Evolutionary conservation across 2,329 filamentous ascomycete species (phyloP).

Genomic region (Chaetomium sp.): DNA sequence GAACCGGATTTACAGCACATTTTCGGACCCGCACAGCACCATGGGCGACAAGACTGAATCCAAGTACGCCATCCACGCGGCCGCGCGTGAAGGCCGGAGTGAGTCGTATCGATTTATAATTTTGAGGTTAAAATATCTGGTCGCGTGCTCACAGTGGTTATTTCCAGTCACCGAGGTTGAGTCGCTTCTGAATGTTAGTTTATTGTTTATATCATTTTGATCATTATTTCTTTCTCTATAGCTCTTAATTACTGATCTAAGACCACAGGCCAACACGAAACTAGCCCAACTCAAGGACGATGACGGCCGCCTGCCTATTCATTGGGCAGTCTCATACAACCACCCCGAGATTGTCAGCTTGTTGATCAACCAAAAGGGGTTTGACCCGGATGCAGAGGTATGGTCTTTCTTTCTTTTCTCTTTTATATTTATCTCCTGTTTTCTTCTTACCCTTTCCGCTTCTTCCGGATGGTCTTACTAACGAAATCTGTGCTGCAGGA

Average conservation of each 20-base stretch:
- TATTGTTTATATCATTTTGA: slow-evolving; percentile 21
- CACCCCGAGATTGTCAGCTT: slow-evolving; percentile 66
- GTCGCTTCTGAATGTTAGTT: slow-evolving; percentile 60
- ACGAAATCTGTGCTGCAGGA: slow-evolving; percentile 42
- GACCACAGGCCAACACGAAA: slow-evolving; percentile 66
- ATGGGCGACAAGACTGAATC: slow-evolving; percentile 40
- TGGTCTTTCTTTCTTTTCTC: neutral
- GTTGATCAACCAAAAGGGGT: slow-evolving; percentile 62
- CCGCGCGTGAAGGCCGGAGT: slow-evolving; percentile 80
- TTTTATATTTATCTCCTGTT: no score
- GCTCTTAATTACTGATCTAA: neutral
- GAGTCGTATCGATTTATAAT: slow-evolving; percentile 27
- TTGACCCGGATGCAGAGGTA: slow-evolving; percentile 79
- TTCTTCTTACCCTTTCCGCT: no score
- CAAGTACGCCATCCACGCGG: slow-evolving; percentile 81
- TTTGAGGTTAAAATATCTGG: neutral
- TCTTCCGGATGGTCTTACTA: no score
- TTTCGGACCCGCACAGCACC: neutral
- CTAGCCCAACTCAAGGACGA: slow-evolving; percentile 67
- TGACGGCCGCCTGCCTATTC: slow-evolving; percentile 82
- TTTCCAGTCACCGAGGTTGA: slow-evolving; percentile 61
- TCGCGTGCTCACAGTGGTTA: slow-evolving; percentile 1
- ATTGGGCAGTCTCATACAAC: slow-evolving; percentile 90
- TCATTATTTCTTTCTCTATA: neutral
- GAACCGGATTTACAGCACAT: neutral